Percentiles rank a stretch among this genome's conserved stretches.
Evolutionary conservation across 805 yeast species (phyloP).

Genomic region (Ogataea trehalophila): DNA sequence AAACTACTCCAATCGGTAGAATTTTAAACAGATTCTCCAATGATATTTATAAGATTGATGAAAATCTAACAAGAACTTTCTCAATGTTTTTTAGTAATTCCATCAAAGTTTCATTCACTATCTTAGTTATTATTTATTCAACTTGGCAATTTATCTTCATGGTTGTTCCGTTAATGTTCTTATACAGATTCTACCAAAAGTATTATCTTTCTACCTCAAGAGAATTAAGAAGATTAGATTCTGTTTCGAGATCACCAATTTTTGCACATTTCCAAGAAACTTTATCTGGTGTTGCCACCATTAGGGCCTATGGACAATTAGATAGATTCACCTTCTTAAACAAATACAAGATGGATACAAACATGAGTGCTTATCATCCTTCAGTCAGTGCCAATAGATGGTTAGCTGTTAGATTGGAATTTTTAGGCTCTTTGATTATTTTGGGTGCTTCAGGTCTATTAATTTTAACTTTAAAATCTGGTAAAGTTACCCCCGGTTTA

Average conservation of each 20-base stretch:
- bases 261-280: constrained; percentile 85
- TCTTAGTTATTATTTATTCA: constrained; percentile 74
- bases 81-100: constrained; percentile 60
- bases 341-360: constrained; percentile 70
- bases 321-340: constrained; percentile 60
- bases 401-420: constrained; percentile 93
- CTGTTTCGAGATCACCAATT: constrained; percentile 74
- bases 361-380: constrained; percentile 90
- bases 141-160: constrained; percentile 83
- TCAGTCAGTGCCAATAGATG: constrained; percentile 92
- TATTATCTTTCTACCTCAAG: constrained; percentile 73
- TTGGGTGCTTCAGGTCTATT: constrained; percentile 81
- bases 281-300: constrained; percentile 67
- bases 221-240: constrained; percentile 78
- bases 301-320: constrained; percentile 68
- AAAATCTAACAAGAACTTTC: constrained; percentile 64
- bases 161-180: constrained; percentile 60
- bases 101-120: constrained; percentile 65
- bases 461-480: constrained; percentile 61
- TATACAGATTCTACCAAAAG: constrained; percentile 70
- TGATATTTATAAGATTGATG: constrained; percentile 88
- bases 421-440: constrained; percentile 84
- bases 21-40: constrained; percentile 85
- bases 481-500: constrained; percentile 78
- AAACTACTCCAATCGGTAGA: constrained; percentile 93